Evolutionary conservation across 2,329 filamentous ascomycete species (phyloP).

Genomic region (Beauveria asiatica): DNA sequence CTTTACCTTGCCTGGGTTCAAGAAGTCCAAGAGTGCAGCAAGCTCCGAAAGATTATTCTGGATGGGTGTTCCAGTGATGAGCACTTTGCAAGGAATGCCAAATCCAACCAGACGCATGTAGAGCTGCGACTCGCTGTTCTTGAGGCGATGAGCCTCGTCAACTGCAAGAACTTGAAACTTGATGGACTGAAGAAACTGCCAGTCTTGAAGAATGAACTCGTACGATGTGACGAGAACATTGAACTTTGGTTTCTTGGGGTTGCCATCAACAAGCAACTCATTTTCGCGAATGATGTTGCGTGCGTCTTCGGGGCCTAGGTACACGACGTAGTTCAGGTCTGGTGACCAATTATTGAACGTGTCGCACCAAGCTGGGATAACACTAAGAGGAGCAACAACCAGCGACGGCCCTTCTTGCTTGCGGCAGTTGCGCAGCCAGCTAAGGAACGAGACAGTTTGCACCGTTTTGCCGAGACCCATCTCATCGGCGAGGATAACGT

Average conservation of each 20-base stretch:
- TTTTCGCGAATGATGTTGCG: conserved; percentile 83
- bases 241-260: conserved; percentile 85
- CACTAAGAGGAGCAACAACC: conserved; percentile 93
- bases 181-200: conserved; percentile 74
- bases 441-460: conserved; percentile 93
- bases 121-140: conserved; percentile 91
- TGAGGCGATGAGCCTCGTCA: conserved; percentile 92
- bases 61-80: conserved; percentile 95
- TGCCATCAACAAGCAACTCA: conserved; percentile 79
- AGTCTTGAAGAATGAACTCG: conserved; percentile 86
- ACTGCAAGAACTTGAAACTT: conserved; percentile 98
- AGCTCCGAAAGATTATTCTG: conserved; percentile 95
- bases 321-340: conserved; percentile 93
- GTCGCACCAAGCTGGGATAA: conserved; percentile 96
- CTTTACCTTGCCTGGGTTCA: conserved; percentile 87
- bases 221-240: conserved; percentile 97
- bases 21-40: conserved; percentile 85
- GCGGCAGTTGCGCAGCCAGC: conserved; percentile 87
- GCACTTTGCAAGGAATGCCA: conserved; percentile 74
- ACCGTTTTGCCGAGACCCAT: conserved; percentile 99
- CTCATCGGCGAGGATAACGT: conserved; percentile 95
- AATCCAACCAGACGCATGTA: conserved; percentile 82
- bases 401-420: conserved; percentile 90
- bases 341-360: conserved; percentile 96
- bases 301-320: conserved; percentile 81